Percentiles rank a stretch among this genome's conserved stretches.
These are phyloP conservation scores for Saccharomycopsis guyanensis DNA, from an alignment of 805 yeast genomes.

Conservation along the genomic window DNA sequence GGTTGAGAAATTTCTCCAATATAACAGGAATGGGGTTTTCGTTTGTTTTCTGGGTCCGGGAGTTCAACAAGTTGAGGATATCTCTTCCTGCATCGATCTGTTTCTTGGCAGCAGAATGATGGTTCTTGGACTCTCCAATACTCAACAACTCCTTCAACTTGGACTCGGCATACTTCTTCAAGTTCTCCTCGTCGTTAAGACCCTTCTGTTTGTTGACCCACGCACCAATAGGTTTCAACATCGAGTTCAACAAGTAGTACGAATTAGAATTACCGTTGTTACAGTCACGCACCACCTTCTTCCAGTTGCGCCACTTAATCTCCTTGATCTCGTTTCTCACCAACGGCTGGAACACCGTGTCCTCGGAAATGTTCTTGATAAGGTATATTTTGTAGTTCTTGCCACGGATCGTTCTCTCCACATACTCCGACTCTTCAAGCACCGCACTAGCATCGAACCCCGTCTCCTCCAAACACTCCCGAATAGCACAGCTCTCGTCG, in stretches of 20 bases:
- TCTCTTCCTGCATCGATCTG: constrained; percentile 70
- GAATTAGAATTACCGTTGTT: constrained; percentile 4
- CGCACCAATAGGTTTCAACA: constrained; percentile 42
- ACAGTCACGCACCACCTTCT: constrained; percentile 31
- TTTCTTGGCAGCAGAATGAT: constrained; percentile 23
- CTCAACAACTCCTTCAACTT: constrained; percentile 61
- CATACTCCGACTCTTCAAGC: constrained; percentile 60
- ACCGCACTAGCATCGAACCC: constrained; percentile 75
- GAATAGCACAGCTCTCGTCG: constrained; percentile 79
- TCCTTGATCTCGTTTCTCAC: constrained; percentile 84
- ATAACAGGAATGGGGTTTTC: constrained; percentile 10
- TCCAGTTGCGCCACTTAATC: constrained; percentile 72
- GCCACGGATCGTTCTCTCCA: constrained; percentile 75
- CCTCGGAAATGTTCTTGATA: constrained; percentile 70
- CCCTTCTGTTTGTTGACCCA: constrained; percentile 51
- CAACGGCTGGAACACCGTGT: constrained; percentile 64
- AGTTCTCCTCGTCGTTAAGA: constrained; percentile 44
- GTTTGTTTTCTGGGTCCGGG: constrained; percentile 9
- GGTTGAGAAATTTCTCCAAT: constrained; percentile 17
- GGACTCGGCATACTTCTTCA: constrained; percentile 55
- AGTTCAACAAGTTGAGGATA: constrained; percentile 52
- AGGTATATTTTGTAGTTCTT: constrained; percentile 82
- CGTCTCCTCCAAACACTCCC: constrained; percentile 91
- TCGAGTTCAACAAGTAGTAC: constrained; percentile 40
- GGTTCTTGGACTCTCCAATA: constrained; percentile 33